A percentile compares a stretch with the other conserved stretches of the same genome.
These are phyloP conservation scores for Psilocybe mexicana DNA, from an alignment of 1,284 basidiomycete genomes.

Conservation along the genomic window DNA sequence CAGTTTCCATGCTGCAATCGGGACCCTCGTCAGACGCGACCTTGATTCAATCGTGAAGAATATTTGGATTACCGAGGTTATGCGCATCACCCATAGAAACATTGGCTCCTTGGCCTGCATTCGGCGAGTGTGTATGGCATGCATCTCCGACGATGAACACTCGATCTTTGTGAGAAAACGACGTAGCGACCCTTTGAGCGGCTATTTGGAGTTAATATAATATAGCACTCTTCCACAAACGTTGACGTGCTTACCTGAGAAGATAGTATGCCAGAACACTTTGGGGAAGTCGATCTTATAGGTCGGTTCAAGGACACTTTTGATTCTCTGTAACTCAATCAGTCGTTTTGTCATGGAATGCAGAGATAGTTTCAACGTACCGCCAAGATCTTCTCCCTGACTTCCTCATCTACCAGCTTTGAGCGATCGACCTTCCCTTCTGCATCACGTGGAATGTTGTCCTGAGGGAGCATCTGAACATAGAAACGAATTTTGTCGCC, in stretches of 20 bases:
- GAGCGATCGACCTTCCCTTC: constrained; percentile 9
- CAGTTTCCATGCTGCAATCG: constrained; percentile 30
- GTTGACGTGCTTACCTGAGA: constrained; percentile 5
- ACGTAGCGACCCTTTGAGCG: constrained; percentile 29
- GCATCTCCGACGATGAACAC: constrained; percentile 33
- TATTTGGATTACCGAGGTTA: constrained; percentile 24
- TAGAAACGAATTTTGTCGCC: constrained; percentile 23
- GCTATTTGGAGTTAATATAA: constrained; percentile 12
- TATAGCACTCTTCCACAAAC: neutral
- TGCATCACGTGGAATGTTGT: constrained; percentile 6
- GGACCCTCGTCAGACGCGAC: neutral
- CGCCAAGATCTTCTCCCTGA: constrained; percentile 2
- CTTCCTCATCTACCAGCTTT: neutral
- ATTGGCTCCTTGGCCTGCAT: constrained; percentile 33
- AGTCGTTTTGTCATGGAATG: too few relatives aligned
- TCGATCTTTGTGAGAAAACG: constrained; percentile 24
- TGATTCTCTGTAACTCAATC: neutral
- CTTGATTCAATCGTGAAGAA: neutral
- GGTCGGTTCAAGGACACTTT: constrained; percentile 1
- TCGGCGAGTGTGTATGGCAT: constrained; percentile 34
- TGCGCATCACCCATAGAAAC: constrained; percentile 31
- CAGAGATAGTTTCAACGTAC: neutral
- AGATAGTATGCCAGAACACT: constrained; percentile 12
- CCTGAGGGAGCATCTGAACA: constrained; percentile 14
- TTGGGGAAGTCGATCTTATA: constrained; percentile 7